These are phyloP conservation scores for Neophaeococcomyces aloes DNA, from an alignment of 2,329 filamentous ascomycete species.

Conservation along the genomic window DNA sequence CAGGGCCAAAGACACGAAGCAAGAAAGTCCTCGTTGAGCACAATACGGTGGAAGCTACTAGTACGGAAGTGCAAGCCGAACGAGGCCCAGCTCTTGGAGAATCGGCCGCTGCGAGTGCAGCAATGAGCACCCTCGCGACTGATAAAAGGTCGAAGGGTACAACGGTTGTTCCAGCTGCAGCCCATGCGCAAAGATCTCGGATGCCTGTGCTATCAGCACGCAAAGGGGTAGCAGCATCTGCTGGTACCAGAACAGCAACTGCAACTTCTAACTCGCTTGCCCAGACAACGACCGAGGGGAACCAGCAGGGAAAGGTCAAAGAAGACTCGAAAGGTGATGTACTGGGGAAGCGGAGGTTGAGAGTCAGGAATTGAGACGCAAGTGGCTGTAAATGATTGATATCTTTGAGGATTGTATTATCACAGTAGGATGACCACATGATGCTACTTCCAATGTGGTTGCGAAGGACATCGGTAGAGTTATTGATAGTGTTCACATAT, in stretches of 20 bases:
- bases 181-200: neutral
- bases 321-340: neutral
- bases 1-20: constrained; percentile 14
- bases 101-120: neutral
- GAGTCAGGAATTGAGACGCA: neutral
- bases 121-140: neutral
- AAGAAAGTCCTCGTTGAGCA: neutral
- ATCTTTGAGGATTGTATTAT: no score
- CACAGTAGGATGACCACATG: no score
- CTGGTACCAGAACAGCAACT: neutral
- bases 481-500: no score
- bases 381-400: no score
- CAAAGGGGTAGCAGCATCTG: neutral
- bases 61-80: neutral
- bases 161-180: neutral
- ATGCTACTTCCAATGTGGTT: no score
- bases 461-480: no score
- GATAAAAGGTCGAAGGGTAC: neutral
- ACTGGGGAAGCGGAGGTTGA: constrained; percentile 1
- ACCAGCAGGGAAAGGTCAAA: neutral
- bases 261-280: no score
- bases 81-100: neutral
- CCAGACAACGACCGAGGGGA: neutral
- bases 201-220: constrained; percentile 3
- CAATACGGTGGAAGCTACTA: neutral